Base-by-base conservation (phyloP, 2,329 filamentous ascomycete species). In the Penicillium sp. region DNA sequence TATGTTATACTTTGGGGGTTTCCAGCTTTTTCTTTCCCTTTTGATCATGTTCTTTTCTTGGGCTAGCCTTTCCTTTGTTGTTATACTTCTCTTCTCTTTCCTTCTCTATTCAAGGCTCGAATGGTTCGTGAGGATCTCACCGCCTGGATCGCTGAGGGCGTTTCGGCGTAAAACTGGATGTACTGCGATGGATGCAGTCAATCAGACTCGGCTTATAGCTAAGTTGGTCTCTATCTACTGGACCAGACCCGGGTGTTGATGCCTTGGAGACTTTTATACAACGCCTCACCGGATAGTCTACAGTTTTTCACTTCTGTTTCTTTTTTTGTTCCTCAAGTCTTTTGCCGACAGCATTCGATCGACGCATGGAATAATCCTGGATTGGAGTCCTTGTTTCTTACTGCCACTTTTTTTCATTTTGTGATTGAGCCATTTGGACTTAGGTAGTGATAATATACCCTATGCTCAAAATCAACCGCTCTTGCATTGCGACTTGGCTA, bases 371-470 rank as follows among this genome's bases (percentile, higher is more conserved):
- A 48, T 40, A 45, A 43, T 43, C 37, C 41, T 37, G 48, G 33
- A 31, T 33, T 47, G 51, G 48, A 47, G 47, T 53, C 46, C 45
- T 35, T 37, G 33, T 34, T 20, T 41, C 30, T 37, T 31, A 20
- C 16, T 39, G 15, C 35, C 20, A 25, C 30, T 33, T 35, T 7
- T 47, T 28, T 30, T 43, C 46, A 28, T 48, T 43, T 41, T 47
- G 29, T 46, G 33, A 15, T 36, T 34, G 40, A 35, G 38, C 19
- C 34, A 33, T 38, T 38, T 35, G 20, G 15, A 36, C 37, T 34
- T 48, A 47, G 43, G 41, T 54, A 51, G 50, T 51, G 41, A 51
- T 54, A 54, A 54, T 54, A 53, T 53, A 50, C 45, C 42, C 45
- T 43, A 17, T 37, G 27, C 32, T 37, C 17, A 25, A 40, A 32